Percentiles rank a stretch among this genome's conserved stretches.
These are phyloP conservation scores for Volvox carteri DNA, from an alignment of 163 green algal species.

Conservation along the genomic window DNA sequence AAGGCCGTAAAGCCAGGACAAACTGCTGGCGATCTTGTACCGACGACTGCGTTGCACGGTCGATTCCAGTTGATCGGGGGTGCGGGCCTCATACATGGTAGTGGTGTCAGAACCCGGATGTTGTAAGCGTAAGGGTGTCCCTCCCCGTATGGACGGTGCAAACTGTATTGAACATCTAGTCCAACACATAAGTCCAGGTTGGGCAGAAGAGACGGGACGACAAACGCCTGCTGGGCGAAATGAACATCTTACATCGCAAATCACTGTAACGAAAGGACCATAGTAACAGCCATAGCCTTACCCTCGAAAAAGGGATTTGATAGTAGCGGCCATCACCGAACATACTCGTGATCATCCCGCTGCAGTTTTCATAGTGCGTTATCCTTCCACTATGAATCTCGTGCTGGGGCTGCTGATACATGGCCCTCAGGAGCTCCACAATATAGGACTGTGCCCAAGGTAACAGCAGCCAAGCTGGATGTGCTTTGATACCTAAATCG, in stretches of 20 bases:
- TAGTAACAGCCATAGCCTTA: neutral
- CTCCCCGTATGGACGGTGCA: neutral
- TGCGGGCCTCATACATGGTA: neutral
- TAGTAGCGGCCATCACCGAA: neutral
- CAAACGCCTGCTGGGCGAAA: slow-evolving; percentile 29
- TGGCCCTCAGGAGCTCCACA: neutral
- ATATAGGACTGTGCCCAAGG: no score
- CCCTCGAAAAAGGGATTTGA: neutral
- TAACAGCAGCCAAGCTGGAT: no score
- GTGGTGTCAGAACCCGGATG: neutral
- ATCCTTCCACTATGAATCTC: neutral
- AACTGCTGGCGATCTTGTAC: neutral
- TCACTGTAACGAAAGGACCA: no score
- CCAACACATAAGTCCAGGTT: neutral
- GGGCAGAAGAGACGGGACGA: neutral
- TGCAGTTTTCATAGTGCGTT: neutral
- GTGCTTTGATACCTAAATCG: no score
- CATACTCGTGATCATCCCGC: neutral
- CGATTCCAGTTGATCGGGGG: neutral
- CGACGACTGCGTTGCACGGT: neutral
- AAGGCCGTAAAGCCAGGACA: neutral
- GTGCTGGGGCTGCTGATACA: neutral
- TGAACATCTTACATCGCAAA: no score
- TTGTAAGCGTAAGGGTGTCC: slow-evolving; percentile 7
- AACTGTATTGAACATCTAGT: slow-evolving; percentile 15